Percentiles rank a stretch among this genome's conserved stretches.
Evolutionary conservation across 2,329 filamentous ascomycete species (phyloP).

Genomic region (Elsinoe arachidis): DNA sequence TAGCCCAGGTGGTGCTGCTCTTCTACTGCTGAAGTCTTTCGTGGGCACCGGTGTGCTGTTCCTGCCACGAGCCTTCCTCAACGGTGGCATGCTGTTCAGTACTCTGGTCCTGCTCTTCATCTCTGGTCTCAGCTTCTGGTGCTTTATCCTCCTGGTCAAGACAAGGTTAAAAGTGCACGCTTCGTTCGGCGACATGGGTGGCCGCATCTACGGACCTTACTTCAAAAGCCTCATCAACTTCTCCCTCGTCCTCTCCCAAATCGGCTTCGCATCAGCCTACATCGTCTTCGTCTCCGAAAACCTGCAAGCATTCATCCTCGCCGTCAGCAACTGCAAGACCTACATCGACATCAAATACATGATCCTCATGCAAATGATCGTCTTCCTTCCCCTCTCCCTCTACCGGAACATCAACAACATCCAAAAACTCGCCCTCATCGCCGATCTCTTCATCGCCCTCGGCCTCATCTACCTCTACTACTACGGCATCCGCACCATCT

Average conservation of each 20-base stretch:
- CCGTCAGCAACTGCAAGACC: slow-evolving; percentile 79
- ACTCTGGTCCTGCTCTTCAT: slow-evolving; percentile 82
- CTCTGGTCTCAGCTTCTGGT: slow-evolving; percentile 86
- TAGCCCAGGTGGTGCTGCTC: slow-evolving; percentile 65
- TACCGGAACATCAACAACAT: slow-evolving; percentile 96
- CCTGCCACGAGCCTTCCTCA: slow-evolving; percentile 83
- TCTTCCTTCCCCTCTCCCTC: slow-evolving; percentile 89
- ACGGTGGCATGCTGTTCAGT: slow-evolving; percentile 95
- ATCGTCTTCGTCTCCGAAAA: slow-evolving; percentile 97
- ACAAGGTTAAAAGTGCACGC: slow-evolving; percentile 77
- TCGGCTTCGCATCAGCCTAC: slow-evolving; percentile 90
- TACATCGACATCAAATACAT: slow-evolving; percentile 80
- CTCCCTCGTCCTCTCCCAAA: slow-evolving; percentile 90
- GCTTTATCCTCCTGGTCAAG: slow-evolving; percentile 86
- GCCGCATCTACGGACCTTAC: slow-evolving; percentile 80
- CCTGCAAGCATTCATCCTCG: slow-evolving; percentile 84
- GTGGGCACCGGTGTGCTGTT: slow-evolving; percentile 95
- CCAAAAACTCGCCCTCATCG: slow-evolving; percentile 85
- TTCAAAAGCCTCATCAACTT: slow-evolving; percentile 79
- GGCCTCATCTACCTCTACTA: slow-evolving; percentile 92
- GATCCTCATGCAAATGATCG: slow-evolving; percentile 88
- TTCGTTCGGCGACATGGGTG: slow-evolving; percentile 97
- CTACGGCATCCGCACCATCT: slow-evolving; percentile 82
- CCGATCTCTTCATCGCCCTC: slow-evolving; percentile 87
- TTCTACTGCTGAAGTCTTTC: slow-evolving; percentile 92